Evolutionary conservation across 768 basidiomycete genomes (phyloP), one percentile per base, ranked within the genome.

Genomic region (Gautieria morchelliformis): DNA sequence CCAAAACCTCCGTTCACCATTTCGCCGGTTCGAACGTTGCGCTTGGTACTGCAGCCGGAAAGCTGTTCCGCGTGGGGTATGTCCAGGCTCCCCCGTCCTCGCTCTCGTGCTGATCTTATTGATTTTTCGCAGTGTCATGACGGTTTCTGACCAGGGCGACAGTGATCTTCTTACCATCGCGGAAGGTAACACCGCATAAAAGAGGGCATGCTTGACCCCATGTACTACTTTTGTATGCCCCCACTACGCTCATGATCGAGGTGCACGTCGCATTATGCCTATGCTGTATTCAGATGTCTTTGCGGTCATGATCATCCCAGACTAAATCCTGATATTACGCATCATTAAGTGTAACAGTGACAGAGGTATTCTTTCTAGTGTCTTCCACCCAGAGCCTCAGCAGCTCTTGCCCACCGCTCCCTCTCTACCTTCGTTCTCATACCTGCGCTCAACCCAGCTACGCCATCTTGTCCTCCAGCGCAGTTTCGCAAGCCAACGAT

Each of bases 1-100:
- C 93, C 64, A 99, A 99, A 81, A 98, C 95, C 58, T 84, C 89
- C 58, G 95, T 98, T 58, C 96, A 99, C 77, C 94, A 98, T 78
- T 99, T 96, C 72, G 79, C 84, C 62, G 96, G 96, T 63, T 93
- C 93, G 62, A 99, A 99, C 70, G 93, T 98, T 65, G 90, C 95
- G 59, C 87, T 99, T 63, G 96, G 96, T 58, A 99, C 96, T 52
- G 96, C 96, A 72, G 94, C 96, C 59, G 96, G 96, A 71, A 95
- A 94, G 77, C 85, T 98, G 64, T 99, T 97, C 90, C 93, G 94
- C 64, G 95, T 98, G 60, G 94, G 92, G 90, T 92, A 55, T 51
- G 80, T 73, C 14, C 14, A 27, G 48, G 70, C 56, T 45, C 32
- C 52, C 30, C 50, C 53, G 53, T 47, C 48, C 14, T 5, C 39